Conservation (phyloP, 306 rosid genomes). For the Citrullus amarus region DNA sequence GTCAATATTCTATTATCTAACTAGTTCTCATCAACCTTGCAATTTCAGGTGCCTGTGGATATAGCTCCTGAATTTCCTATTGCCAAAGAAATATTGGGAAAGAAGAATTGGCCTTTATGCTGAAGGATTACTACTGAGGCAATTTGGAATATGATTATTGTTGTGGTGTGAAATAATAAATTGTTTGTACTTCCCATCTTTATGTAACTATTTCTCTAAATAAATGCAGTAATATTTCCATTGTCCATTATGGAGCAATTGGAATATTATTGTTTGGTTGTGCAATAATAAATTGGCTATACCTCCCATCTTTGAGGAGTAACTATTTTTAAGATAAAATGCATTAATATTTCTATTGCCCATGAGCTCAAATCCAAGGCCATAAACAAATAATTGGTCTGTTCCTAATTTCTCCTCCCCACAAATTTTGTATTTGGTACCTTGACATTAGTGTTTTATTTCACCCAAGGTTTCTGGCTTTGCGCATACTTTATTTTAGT, state of each 20-base stretch:
- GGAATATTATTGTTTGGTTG: neutral
- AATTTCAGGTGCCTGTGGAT: conserved; percentile 74
- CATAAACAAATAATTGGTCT: too few relatives aligned
- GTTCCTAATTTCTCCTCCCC: too few relatives aligned
- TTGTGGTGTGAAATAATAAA: neutral
- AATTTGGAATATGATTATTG: neutral
- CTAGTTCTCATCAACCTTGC: neutral
- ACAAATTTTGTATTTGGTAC: too few relatives aligned
- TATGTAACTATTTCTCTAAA: neutral
- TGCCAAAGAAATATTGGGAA: conserved; percentile 42
- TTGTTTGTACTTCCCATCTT: too few relatives aligned
- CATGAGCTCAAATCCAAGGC: neutral
- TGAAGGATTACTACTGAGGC: neutral
- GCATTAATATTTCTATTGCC: neutral
- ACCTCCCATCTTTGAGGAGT: neutral
- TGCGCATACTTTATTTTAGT: too few relatives aligned
- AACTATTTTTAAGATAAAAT: neutral
- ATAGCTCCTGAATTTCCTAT: conserved; percentile 60
- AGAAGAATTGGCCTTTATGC: neutral
- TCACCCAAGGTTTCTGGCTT: too few relatives aligned
- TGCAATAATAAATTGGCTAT: neutral
- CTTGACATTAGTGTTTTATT: too few relatives aligned
- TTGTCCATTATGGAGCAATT: neutral
- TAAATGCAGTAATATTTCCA: neutral
- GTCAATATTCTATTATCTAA: neutral